These are phyloP conservation scores for Candida labiduridarum DNA, from an alignment of 1,139 yeast species.

Conservation along the genomic window DNA sequence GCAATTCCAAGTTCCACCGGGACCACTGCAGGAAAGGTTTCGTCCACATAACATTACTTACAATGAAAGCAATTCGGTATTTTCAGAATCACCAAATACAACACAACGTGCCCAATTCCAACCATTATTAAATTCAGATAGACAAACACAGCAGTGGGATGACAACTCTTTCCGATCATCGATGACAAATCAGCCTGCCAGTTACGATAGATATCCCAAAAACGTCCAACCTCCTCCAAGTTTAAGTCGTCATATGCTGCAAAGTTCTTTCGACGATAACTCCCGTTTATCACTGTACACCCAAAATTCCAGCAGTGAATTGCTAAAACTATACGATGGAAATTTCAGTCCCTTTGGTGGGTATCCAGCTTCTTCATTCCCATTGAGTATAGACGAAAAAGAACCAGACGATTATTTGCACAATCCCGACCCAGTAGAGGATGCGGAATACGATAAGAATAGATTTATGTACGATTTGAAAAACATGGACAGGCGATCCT, in stretches of 20 bases:
- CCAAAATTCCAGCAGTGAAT: conserved; percentile 15
- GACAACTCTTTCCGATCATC: conserved; percentile 17
- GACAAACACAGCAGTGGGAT: neutral
- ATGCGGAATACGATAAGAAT: conserved; percentile 73
- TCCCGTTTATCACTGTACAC: conserved; percentile 36
- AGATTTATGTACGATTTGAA: conserved; percentile 61
- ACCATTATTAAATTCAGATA: conserved; percentile 9
- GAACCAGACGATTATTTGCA: conserved; percentile 92
- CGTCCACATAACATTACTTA: neutral
- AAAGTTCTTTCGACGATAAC: conserved; percentile 39
- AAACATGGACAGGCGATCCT: conserved; percentile 59
- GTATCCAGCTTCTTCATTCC: conserved; percentile 86
- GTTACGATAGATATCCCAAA: conserved; percentile 56
- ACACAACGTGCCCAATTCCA: conserved; percentile 6
- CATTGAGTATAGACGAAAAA: conserved; percentile 81
- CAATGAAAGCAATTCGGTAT: conserved; percentile 2
- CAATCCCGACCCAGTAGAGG: conserved; percentile 90
- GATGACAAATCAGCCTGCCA: conserved; percentile 38
- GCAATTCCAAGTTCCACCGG: neutral
- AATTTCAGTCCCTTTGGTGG: conserved; percentile 89
- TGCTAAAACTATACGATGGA: conserved; percentile 22
- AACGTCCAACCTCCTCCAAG: conserved; percentile 8
- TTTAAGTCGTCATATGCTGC: conserved; percentile 13
- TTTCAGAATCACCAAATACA: conserved; percentile 6
- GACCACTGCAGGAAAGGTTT: neutral